Percentiles rank a stretch among this genome's conserved stretches.
phyloP scores from a whole-genome alignment of 225 moss, liverwort and hornwort genomes.

The Pseudisothecium myosuroides region DNA sequence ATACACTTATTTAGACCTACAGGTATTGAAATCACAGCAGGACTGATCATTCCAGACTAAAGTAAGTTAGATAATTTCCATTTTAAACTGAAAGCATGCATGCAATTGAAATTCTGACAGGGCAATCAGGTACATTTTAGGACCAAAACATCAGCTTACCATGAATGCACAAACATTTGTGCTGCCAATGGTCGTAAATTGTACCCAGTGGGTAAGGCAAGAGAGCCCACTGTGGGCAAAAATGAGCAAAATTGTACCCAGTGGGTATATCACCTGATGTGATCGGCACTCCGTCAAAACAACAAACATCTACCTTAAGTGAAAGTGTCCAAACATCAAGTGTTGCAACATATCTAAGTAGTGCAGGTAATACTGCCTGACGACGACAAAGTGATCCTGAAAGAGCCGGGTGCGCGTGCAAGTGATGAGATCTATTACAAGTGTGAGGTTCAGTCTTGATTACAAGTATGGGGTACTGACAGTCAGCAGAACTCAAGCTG shows the following conservation, averaged over 20 bases:
- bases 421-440: background rate
- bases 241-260: background rate
- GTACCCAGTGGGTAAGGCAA: no score
- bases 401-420: background rate
- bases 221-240: no score
- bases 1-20: background rate
- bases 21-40: background rate
- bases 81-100: background rate
- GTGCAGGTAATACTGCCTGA: background rate
- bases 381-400: background rate
- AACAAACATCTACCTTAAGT: background rate
- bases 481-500: background rate
- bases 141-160: background rate
- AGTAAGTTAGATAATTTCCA: background rate
- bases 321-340: background rate
- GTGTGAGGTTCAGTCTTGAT: background rate
- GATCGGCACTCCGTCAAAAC: background rate
- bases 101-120: background rate
- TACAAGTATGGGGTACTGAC: background rate
- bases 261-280: no score
- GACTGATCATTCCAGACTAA: background rate
- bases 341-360: background rate
- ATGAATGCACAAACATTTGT: background rate
- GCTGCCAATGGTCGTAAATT: background rate
- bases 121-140: background rate